These are phyloP conservation scores for Colletotrichum ledebouriae DNA, from an alignment of 2,329 filamentous ascomycete species.

Conservation along the genomic window DNA sequence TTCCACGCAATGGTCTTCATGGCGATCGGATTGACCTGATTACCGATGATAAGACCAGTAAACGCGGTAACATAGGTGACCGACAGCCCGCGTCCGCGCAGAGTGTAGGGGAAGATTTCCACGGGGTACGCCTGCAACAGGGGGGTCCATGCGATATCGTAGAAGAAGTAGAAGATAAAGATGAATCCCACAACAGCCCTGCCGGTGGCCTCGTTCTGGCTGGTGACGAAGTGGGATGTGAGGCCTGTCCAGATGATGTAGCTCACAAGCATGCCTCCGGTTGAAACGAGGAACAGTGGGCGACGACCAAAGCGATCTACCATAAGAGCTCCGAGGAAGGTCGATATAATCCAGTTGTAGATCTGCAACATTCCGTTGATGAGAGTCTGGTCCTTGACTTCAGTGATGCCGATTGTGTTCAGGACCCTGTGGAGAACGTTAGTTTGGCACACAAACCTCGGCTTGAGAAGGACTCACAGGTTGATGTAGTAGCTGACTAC, in stretches of 20 bases:
- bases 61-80: constrained; percentile 40
- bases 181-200: constrained; percentile 43
- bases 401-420: constrained; percentile 49
- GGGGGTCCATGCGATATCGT: constrained; percentile 41
- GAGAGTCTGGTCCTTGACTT: constrained; percentile 52
- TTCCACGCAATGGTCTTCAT: constrained; percentile 49
- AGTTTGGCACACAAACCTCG: not conserved
- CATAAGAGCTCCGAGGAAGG: constrained; percentile 53
- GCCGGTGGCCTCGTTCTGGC: constrained; percentile 36
- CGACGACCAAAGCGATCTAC: constrained; percentile 55
- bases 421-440: constrained; percentile 47
- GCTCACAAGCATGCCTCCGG: constrained; percentile 46
- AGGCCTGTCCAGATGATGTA: constrained; percentile 47
- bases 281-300: constrained; percentile 60
- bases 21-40: constrained; percentile 60
- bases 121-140: constrained; percentile 40
- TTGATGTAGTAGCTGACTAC: constrained; percentile 57
- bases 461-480: not conserved
- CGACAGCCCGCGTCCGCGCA: constrained; percentile 42
- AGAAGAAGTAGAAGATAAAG: constrained; percentile 42
- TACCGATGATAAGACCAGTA: constrained; percentile 49
- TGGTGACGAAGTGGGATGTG: constrained; percentile 19
- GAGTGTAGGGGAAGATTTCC: constrained; percentile 43
- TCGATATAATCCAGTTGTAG: constrained; percentile 36
- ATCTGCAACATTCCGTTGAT: constrained; percentile 53